Evolutionary conservation across 148 eudicot species (phyloP).

Genomic region (Hydrangea macrophylla): DNA sequence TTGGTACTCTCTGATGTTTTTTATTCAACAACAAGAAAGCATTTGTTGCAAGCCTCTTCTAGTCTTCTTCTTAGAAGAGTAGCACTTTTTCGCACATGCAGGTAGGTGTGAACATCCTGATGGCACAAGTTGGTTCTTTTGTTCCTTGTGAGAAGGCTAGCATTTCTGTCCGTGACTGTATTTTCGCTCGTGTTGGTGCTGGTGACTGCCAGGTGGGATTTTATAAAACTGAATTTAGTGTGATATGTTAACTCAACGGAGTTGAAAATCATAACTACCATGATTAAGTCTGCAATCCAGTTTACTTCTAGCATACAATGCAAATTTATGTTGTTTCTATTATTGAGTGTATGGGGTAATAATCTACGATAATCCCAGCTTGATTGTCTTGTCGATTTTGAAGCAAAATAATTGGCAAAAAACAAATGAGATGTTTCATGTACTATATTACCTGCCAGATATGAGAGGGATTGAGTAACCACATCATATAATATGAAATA

Average conservation of each 20-base stretch:
- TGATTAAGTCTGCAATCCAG: background rate
- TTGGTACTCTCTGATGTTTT: no score
- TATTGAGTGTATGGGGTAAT: background rate
- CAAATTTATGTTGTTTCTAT: background rate
- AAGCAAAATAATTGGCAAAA: background rate
- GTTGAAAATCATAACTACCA: background rate
- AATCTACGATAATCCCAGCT: background rate
- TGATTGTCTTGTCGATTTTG: background rate
- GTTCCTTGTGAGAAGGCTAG: conserved; percentile 90
- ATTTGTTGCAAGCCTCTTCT: background rate
- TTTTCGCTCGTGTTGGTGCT: conserved; percentile 99
- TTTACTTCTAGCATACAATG: background rate
- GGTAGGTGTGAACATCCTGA: conserved; percentile 94
- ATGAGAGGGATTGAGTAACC: background rate
- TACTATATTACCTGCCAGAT: background rate
- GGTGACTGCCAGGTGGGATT: conserved; percentile 93
- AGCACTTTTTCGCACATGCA: conserved; percentile 24
- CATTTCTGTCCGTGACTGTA: conserved; percentile 95
- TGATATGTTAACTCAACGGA: background rate
- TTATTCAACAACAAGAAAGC: background rate
- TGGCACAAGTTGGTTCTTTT: conserved; percentile 97
- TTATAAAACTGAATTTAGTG: background rate
- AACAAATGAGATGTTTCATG: background rate
- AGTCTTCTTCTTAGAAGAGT: background rate
- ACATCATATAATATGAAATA: no score